Conservation (phyloP, 2,329 filamentous ascomycete species). For the Torrubiella hemipterigena region DNA sequence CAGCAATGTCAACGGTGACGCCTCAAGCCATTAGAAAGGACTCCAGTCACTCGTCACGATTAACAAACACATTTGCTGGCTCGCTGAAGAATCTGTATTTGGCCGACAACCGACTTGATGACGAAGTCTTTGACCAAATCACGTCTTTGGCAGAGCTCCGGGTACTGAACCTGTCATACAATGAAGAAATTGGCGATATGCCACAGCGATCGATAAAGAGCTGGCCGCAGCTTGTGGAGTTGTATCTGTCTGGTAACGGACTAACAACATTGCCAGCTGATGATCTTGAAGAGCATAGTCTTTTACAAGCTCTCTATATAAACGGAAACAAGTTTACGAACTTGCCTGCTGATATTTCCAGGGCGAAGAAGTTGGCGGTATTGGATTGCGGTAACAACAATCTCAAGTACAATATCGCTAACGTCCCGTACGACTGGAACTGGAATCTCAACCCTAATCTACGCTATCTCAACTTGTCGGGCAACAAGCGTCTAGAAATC, state of each 20-base stretch:
- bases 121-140: constrained; percentile 90
- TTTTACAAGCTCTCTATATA: constrained; percentile 82
- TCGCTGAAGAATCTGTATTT: constrained; percentile 76
- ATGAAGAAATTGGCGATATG: constrained; percentile 76
- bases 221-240: constrained; percentile 81
- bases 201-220: constrained; percentile 77
- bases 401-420: constrained; percentile 97
- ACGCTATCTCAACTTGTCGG: constrained; percentile 89
- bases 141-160: constrained; percentile 72
- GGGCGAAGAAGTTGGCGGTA: constrained; percentile 82
- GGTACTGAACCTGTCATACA: constrained; percentile 88
- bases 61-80: constrained; percentile 77
- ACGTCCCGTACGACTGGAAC: constrained; percentile 99
- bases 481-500: constrained; percentile 93
- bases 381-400: constrained; percentile 92
- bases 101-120: constrained; percentile 86
- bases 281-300: constrained; percentile 80
- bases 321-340: constrained; percentile 98
- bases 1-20: constrained; percentile 30
- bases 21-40: constrained; percentile 61
- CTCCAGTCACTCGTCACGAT: constrained; percentile 68
- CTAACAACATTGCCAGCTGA: constrained; percentile 84
- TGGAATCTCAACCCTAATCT: constrained; percentile 98
- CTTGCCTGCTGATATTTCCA: constrained; percentile 85
- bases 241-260: constrained; percentile 93